Conservation (phyloP, 2,329 filamentous ascomycete genomes). For the Colletotrichum tanaceti region DNA sequence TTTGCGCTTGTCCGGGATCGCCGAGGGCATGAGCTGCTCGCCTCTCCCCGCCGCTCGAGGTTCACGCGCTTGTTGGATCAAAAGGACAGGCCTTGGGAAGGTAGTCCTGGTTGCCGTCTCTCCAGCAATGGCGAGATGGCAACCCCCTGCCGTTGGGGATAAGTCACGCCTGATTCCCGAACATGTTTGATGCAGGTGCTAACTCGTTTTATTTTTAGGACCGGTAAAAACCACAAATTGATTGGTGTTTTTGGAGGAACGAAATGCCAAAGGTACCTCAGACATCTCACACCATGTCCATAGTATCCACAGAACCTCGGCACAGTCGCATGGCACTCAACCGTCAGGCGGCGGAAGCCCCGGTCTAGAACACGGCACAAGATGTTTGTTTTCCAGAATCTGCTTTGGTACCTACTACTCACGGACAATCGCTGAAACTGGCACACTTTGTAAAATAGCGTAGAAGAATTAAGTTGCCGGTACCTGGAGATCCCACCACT, state of each 20-base stretch:
- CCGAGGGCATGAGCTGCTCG: constrained; percentile 35
- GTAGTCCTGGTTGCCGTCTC: constrained; percentile 62
- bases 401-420: neutral
- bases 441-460: constrained; percentile 3
- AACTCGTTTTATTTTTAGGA: constrained; percentile 41
- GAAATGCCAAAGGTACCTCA: neutral
- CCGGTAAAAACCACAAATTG: neutral
- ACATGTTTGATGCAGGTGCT: constrained; percentile 40
- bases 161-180: constrained; percentile 53
- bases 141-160: constrained; percentile 62
- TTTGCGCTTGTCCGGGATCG: constrained; percentile 82
- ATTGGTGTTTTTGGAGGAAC: constrained; percentile 18
- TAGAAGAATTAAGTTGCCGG: neutral
- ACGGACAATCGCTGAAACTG: constrained; percentile 30
- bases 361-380: constrained; percentile 21
- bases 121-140: constrained; percentile 63
- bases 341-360: neutral
- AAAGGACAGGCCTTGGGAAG: constrained; percentile 53
- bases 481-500: neutral
- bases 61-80: constrained; percentile 24
- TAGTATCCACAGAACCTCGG: neutral
- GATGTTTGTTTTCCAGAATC: constrained; percentile 5
- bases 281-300: no score
- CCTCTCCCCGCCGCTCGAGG: neutral
- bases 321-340: neutral